phyloP scores from a whole-genome alignment of 176 grass and related monocot species.

The Melocanna baccifera region DNA sequence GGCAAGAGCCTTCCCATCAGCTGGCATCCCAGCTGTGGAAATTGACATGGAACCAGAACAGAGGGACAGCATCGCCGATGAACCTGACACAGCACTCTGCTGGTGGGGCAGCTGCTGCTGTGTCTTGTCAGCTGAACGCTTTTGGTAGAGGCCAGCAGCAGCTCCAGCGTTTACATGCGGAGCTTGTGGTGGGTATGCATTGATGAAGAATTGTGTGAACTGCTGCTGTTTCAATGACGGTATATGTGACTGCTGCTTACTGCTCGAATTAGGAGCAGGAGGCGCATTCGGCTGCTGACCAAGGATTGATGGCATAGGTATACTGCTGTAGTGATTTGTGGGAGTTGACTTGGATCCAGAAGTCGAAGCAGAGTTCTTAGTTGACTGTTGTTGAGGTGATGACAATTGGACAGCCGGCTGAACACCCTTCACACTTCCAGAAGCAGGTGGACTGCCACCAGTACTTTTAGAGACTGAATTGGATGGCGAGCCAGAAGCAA shows the following conservation, averaged over 20 bases:
- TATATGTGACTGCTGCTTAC: conserved; percentile 64
- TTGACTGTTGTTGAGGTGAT: conserved; percentile 58
- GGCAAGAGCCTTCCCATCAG: conserved; percentile 41
- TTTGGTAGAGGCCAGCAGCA: conserved; percentile 49
- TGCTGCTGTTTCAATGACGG: conserved; percentile 48
- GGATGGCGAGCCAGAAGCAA: conserved; percentile 62
- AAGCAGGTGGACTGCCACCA: conserved; percentile 59
- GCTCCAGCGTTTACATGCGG: conserved; percentile 37
- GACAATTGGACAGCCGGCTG: conserved; percentile 31
- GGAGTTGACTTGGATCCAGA: conserved; percentile 51
- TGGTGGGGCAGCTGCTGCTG: conserved; percentile 53
- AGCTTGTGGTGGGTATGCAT: conserved; percentile 41
- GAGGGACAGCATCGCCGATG: conserved; percentile 17
- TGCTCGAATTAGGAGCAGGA: conserved; percentile 39
- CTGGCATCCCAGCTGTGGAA: neutral
- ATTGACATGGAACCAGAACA: conserved; percentile 14
- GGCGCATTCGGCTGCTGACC: conserved; percentile 61
- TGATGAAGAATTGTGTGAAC: conserved; percentile 58
- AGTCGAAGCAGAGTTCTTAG: conserved; percentile 55
- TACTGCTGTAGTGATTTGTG: conserved; percentile 47
- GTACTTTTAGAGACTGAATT: conserved; percentile 81
- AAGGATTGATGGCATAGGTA: conserved; percentile 66
- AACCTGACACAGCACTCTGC: conserved; percentile 31
- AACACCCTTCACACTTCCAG: conserved; percentile 56
- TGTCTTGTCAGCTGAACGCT: conserved; percentile 41